Evolutionary conservation across 805 yeast genomes (phyloP).

Genomic region (Ogataea pignaliae): DNA sequence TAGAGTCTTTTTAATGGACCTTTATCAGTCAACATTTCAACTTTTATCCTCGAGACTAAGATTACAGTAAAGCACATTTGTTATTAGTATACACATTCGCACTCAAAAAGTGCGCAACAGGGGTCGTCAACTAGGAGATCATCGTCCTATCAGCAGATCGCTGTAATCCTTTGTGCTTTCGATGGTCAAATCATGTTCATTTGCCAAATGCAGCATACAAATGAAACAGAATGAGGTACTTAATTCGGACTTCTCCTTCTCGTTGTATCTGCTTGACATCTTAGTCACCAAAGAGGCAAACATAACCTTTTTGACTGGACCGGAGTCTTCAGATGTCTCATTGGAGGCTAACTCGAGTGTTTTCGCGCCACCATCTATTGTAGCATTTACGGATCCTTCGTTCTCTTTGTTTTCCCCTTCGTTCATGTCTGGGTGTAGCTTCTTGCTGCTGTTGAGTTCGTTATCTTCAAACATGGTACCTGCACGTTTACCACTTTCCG

Average conservation of each 20-base stretch:
- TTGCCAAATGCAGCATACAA: slow-evolving; percentile 45
- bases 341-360: slow-evolving; percentile 2
- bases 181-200: slow-evolving; percentile 42
- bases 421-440: neutral
- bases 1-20: neutral
- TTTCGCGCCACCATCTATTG: neutral
- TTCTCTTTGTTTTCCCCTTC: slow-evolving; percentile 4
- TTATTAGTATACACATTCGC: no score
- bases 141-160: slow-evolving; percentile 31
- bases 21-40: neutral
- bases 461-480: slow-evolving; percentile 27
- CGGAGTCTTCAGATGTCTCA: slow-evolving; percentile 5
- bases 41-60: no score
- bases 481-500: slow-evolving; percentile 23
- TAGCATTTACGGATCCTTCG: neutral
- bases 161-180: slow-evolving; percentile 31
- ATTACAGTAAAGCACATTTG: no score
- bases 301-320: slow-evolving; percentile 10
- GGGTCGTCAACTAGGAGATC: no score
- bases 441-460: slow-evolving; percentile 1
- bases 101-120: no score
- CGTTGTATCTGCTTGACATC: slow-evolving; percentile 33
- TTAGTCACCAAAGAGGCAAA: slow-evolving; percentile 34
- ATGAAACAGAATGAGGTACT: slow-evolving; percentile 50
- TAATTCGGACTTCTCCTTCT: slow-evolving; percentile 36